Conservation (phyloP, 2,329 filamentous ascomycete species). For the Sphaerulina musiva region DNA sequence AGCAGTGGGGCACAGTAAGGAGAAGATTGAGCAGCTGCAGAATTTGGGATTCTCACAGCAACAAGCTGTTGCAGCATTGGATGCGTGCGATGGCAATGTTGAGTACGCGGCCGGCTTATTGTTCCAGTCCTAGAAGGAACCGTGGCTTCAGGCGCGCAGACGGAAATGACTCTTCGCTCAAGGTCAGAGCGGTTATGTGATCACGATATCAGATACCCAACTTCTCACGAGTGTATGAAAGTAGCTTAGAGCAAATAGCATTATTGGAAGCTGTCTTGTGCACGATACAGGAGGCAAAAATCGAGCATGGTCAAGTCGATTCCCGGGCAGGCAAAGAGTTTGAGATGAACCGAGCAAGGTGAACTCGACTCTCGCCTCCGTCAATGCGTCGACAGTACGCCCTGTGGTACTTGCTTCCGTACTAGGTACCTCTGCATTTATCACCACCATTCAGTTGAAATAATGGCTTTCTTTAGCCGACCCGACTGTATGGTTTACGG, state of each 20-base stretch:
- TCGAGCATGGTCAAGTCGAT: not conserved
- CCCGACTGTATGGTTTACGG: no score
- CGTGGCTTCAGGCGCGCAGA: no score
- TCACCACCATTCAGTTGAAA: no score
- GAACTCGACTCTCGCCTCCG: no score
- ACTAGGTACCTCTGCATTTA: no score
- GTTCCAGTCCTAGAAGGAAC: constrained; percentile 36
- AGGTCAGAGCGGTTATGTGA: no score
- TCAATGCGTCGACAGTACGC: no score
- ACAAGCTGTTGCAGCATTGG: constrained; percentile 71
- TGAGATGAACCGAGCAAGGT: no score
- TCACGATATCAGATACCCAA: not conserved
- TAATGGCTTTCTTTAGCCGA: no score
- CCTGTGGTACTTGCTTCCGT: no score
- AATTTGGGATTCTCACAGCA: constrained; percentile 70
- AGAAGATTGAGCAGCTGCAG: constrained; percentile 68
- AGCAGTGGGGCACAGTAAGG: constrained; percentile 45
- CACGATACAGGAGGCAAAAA: not conserved
- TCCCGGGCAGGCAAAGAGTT: no score
- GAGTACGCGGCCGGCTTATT: constrained; percentile 81
- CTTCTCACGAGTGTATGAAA: constrained; percentile 4
- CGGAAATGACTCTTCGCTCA: no score
- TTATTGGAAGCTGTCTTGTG: not conserved
- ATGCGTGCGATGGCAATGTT: constrained; percentile 77
- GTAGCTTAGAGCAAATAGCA: constrained; percentile 5